Evolutionary conservation across 805 yeast species (phyloP).

Genomic region (Kodamaea lidongshanica): DNA sequence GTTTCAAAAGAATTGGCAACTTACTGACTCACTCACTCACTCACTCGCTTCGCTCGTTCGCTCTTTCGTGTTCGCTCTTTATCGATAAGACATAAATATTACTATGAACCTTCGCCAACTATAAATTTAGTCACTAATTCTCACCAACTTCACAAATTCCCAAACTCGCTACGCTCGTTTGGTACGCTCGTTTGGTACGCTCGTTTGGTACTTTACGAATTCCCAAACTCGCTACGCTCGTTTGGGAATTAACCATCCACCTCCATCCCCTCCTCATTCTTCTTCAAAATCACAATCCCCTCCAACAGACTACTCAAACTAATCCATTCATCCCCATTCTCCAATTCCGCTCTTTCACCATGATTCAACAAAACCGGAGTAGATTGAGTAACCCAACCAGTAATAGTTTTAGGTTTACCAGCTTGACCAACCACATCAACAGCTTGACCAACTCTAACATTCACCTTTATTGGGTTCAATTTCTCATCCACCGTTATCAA

Average conservation of each 20-base stretch:
- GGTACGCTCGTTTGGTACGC: no score
- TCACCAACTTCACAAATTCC: no score
- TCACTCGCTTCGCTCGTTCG: no score
- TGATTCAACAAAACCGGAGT: conserved; percentile 91
- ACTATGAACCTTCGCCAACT: no score
- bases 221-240: no score
- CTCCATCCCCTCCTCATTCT: conserved; percentile 79
- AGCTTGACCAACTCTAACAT: conserved; percentile 97
- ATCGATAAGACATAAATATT: no score
- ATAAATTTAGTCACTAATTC: no score
- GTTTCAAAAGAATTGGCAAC: no score
- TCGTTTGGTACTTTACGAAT: no score
- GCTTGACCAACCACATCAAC: conserved; percentile 99
- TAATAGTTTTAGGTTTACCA: conserved; percentile 96
- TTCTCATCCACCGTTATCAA: conserved; percentile 88
- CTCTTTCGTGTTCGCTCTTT: no score
- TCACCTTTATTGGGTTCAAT: conserved; percentile 86
- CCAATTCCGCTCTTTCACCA: conserved; percentile 96
- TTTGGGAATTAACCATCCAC: conserved; percentile 40
- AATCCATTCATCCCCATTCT: conserved; percentile 79
- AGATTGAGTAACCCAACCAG: conserved; percentile 99
- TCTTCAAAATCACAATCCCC: conserved; percentile 87
- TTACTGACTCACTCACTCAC: no score
- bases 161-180: no score
- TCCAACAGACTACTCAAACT: conserved; percentile 78